Evolutionary conservation across 129 eudicot genomes (phyloP).

Genomic region (Artemisia tridentata): DNA sequence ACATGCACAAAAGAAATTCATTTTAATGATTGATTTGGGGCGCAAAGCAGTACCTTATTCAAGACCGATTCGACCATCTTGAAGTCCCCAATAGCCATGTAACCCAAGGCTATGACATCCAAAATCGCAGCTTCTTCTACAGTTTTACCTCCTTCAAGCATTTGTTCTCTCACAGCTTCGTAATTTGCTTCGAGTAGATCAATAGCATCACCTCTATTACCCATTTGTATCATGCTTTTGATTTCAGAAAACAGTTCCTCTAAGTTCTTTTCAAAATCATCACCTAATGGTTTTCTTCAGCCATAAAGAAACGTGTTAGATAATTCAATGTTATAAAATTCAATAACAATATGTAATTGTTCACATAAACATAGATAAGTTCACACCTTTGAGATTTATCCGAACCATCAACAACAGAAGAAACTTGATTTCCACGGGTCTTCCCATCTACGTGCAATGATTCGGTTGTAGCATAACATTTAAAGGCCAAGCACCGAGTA

Average conservation of each 20-base stretch:
- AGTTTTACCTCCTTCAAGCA: slow-evolving; percentile 48
- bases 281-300: slow-evolving; percentile 39
- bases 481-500: slow-evolving; percentile 24
- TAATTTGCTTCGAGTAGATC: slow-evolving; percentile 80
- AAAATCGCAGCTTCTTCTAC: slow-evolving; percentile 81
- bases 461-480: slow-evolving; percentile 38
- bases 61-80: slow-evolving; percentile 53
- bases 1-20: background rate
- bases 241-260: slow-evolving; percentile 73
- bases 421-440: slow-evolving; percentile 20
- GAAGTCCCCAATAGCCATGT: slow-evolving; percentile 65
- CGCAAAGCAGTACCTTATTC: slow-evolving; percentile 46
- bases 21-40: background rate
- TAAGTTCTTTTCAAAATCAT: slow-evolving; percentile 57
- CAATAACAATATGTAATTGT: too few species aligned
- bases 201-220: slow-evolving; percentile 58
- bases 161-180: slow-evolving; percentile 70
- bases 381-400: slow-evolving; percentile 45
- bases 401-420: slow-evolving; percentile 32
- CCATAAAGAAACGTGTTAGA: slow-evolving; percentile 29
- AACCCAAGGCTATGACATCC: slow-evolving; percentile 79
- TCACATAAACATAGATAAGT: background rate
- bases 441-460: slow-evolving; percentile 40
- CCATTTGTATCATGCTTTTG: slow-evolving; percentile 56
- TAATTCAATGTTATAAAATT: too few species aligned